Base-by-base conservation (phyloP, 768 basidiomycete genomes). In the Pisolithus marmoratus region DNA sequence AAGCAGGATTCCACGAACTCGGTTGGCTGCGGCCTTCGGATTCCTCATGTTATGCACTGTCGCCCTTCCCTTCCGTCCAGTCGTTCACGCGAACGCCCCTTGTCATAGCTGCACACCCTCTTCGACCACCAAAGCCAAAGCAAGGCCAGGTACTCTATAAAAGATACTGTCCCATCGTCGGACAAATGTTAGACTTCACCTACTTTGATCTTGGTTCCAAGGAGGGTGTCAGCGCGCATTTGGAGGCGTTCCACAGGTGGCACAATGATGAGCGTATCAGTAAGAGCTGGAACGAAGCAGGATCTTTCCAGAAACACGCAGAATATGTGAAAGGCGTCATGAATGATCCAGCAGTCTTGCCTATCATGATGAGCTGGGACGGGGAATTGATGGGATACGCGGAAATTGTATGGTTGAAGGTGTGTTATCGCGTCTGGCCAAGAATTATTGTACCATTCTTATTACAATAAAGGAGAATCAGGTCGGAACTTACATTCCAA, bases 21-120 rank as follows among this genome's bases (percentile, higher is more conserved):
- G 63, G 66, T 20, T 72, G 70, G 70, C 45, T 72, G 8, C 66
- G 19, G 60, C 52, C 68, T 60, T 53, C 34, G 36, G 27, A 61
- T 55, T 36, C 59, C 59, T 44, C 61, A 53, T n/a, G 55, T 52
- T 19, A 53, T 54, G 29, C 63, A 52, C n/a, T 38, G 24, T 53
- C 56, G 1, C 54, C 62, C 14, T 75, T 75, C 58, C 76, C 76
- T 8, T 62, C 46, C 40, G 53, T 72, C 4, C 64, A 67, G 17
- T 66, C 70, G 2, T 77, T 76, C 67, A 79, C 78, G 14, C 67
- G 76, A 51, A 68, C 63, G 7, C 69, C 75, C 23, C 67, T 70
- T 49, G 75, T 79, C n/a, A 72, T 77, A 55, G 56, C 78, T n/a
- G 66, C 66, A 24, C 78, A 79, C 57, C 78, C 78, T n/a, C 63